Evolutionary conservation across 225 moss, liverwort and hornwort genomes (phyloP), one percentile per base, ranked within the genome.

Genomic region (Asterella californica): DNA sequence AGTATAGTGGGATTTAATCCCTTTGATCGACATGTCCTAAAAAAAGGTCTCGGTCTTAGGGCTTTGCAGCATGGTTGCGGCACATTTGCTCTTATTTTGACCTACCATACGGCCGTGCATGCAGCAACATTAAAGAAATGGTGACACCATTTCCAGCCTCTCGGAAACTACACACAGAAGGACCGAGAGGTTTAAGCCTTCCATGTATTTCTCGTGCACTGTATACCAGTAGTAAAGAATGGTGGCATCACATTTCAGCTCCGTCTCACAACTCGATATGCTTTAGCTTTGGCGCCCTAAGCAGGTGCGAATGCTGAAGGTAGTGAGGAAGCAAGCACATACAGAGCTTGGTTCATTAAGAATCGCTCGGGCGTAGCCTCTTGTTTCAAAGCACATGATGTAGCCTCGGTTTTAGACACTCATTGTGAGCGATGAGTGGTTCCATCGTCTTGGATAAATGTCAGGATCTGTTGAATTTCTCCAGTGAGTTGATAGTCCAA

Each of bases 1-100:
- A 87, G 90, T 70, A 86, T 90, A 60, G 82, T 85, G 25, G 96
- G 96, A n/a, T 89, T 92, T 25, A 83, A 83, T 74, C 96, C 96
- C 38, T 89, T 80, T n/a, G 92, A 96, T 83, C 84, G 92, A 77
- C 87, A 88, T 33, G 78, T 92, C 54, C 79, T 96, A 22, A 89
- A 82, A 83, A 90, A 84, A 88, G 94, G 86, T 15, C 80, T 94
- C 21, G 89, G 79, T 81, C 82, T 96, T 48, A 86, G 96, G 79
- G 90, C 81, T 76, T 81, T 90, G 57, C 92, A 94, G 78, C 42
- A 42, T 42, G 42, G 42, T 42, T 42, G 42, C 52, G 96, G 90
- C 19, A 92, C 92, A 17, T 72, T 91, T 55, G 91, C 88, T 25
- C 85, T 96, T 47, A 92, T 96, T 55, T 84, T 90, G 79, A 91